These are phyloP conservation scores for Cinchona pubescens DNA, from an alignment of 257 asterid species.

Conservation along the genomic window DNA sequence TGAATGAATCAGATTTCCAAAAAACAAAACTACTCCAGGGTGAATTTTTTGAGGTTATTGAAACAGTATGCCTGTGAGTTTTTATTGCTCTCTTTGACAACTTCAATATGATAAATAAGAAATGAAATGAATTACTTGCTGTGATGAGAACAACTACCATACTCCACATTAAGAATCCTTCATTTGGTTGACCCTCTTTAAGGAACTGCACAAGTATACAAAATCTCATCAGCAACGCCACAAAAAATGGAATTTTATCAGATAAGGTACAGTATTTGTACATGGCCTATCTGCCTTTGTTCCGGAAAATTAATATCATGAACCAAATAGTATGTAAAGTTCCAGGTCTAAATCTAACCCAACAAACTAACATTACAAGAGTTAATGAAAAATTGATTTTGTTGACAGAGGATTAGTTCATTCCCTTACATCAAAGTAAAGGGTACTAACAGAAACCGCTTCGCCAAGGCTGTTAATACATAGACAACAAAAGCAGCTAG, in stretches of 20 bases:
- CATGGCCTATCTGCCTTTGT: neutral
- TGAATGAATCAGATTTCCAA: neutral
- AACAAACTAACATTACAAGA: no score
- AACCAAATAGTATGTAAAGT: no score
- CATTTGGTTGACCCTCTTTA: neutral
- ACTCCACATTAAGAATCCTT: slow-evolving; percentile 20
- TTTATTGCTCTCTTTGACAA: no score
- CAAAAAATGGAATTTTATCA: neutral
- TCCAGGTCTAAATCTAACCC: no score
- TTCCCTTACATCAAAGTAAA: slow-evolving; percentile 1
- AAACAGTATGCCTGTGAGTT: no score
- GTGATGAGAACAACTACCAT: slow-evolving; percentile 15
- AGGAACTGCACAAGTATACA: slow-evolving; percentile 6
- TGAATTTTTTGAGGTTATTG: no score
- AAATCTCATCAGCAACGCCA: neutral
- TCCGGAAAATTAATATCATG: no score
- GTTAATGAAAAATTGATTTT: no score
- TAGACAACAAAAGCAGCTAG: slow-evolving; percentile 1
- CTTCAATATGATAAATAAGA: no score
- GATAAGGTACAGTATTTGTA: neutral
- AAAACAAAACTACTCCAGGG: neutral
- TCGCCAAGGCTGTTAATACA: slow-evolving; percentile 3
- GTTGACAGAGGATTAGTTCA: neutral
- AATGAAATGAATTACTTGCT: slow-evolving; percentile 6
- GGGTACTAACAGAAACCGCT: neutral